A percentile compares a stretch with the other conserved stretches of the same genome.
phyloP scores from a whole-genome alignment of 108 stramenopile species.

The Nitzschia inconspicua region DNA sequence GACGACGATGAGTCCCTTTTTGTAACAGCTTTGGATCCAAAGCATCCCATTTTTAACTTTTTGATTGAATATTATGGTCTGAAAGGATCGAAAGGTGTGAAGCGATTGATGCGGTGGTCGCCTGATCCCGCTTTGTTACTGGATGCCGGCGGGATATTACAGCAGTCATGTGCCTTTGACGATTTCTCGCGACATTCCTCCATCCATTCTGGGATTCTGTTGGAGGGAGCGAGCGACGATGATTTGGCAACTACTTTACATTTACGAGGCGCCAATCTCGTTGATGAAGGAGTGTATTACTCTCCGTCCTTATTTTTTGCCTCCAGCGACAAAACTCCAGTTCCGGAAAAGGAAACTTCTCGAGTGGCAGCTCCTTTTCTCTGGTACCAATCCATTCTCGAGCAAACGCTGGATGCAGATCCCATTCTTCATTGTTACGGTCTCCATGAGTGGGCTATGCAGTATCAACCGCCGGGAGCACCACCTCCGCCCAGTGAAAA shows the following conservation, averaged over 20 bases:
- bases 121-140: constrained; percentile 42
- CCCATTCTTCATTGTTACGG: constrained; percentile 89
- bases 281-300: constrained; percentile 45
- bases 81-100: constrained; percentile 61
- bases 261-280: constrained; percentile 40
- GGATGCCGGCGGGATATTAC: background rate
- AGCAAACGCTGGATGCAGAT: constrained; percentile 53
- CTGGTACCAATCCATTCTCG: constrained; percentile 71
- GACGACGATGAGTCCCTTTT: background rate
- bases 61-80: constrained; percentile 85
- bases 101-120: constrained; percentile 59
- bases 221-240: constrained; percentile 63
- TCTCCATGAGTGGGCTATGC: constrained; percentile 98
- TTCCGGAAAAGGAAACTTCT: background rate
- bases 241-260: constrained; percentile 55
- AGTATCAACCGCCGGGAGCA: constrained; percentile 70
- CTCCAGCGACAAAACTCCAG: constrained; percentile 11
- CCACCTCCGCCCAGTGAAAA: constrained; percentile 47
- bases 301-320: constrained; percentile 48
- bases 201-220: constrained; percentile 34
- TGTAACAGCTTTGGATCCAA: constrained; percentile 57
- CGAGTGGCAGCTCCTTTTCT: constrained; percentile 40
- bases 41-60: constrained; percentile 83
- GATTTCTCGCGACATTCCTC: background rate
- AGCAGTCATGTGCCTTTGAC: too few species aligned